Percentiles rank a stretch among this genome's conserved stretches.
phyloP scores from a whole-genome alignment of 208 protist species.

The Trypanosoma vivax region DNA sequence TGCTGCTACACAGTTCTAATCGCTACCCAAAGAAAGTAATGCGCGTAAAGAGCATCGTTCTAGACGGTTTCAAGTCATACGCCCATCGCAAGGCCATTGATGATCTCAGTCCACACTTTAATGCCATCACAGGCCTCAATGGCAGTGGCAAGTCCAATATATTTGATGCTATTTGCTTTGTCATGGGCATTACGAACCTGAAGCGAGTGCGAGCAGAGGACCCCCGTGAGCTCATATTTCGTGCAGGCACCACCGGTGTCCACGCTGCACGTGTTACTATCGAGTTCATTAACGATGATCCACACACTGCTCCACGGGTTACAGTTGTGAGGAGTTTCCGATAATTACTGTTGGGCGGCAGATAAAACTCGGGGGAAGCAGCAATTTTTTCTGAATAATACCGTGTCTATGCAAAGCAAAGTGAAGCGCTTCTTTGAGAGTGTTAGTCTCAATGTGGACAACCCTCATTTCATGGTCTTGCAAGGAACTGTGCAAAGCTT shows the following conservation, averaged over 20 bases:
- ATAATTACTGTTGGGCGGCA: slow-evolving; percentile 97
- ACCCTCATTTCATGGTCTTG: slow-evolving; percentile 99
- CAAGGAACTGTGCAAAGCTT: slow-evolving; percentile 99
- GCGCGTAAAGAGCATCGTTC: slow-evolving; percentile 98
- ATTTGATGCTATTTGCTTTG: slow-evolving; percentile 99
- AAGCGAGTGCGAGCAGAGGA: slow-evolving; percentile 94
- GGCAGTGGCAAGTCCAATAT: slow-evolving; percentile 99
- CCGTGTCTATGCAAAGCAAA: slow-evolving; percentile 91
- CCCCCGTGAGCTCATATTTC: slow-evolving; percentile 99
- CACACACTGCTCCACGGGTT: slow-evolving; percentile 93
- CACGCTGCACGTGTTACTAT: slow-evolving; percentile 99
- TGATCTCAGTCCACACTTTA: slow-evolving; percentile 98
- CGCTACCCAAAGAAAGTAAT: slow-evolving; percentile 55
- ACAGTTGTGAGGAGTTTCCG: slow-evolving; percentile 92
- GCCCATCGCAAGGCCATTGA: slow-evolving; percentile 93
- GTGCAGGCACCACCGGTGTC: slow-evolving; percentile 98
- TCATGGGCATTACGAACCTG: slow-evolving; percentile 99
- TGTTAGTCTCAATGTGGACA: slow-evolving; percentile 99
- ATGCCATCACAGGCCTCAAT: slow-evolving; percentile 99
- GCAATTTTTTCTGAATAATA: slow-evolving; percentile 99
- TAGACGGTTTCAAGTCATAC: slow-evolving; percentile 99
- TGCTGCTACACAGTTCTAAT: not conserved
- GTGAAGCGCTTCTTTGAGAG: slow-evolving; percentile 99
- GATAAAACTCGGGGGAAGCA: slow-evolving; percentile 93
- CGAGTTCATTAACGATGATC: slow-evolving; percentile 98